Conservation (phyloP, 164 flowering plant genomes). For the Kingdonia uniflora region DNA sequence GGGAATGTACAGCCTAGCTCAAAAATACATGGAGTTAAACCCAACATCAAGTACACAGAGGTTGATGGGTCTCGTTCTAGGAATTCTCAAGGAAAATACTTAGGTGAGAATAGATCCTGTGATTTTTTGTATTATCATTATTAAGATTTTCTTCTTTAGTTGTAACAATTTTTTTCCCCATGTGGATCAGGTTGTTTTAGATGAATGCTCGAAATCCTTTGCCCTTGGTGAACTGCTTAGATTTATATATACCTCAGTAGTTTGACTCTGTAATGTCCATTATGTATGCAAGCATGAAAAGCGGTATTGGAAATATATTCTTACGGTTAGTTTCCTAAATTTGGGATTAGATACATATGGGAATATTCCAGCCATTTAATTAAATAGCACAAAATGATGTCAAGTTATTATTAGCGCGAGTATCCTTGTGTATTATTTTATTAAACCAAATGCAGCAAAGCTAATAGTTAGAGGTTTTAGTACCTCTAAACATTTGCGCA, state of each 20-base stretch:
- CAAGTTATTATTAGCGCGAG: no score
- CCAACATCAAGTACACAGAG: constrained; percentile 41
- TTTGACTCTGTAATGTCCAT: not conserved
- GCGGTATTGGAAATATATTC: not conserved
- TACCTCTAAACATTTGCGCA: no score
- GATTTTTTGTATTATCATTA: not conserved
- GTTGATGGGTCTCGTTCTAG: constrained; percentile 56
- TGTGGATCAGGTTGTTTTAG: constrained; percentile 67
- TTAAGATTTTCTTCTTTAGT: not conserved
- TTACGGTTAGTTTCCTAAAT: no score
- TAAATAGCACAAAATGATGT: no score
- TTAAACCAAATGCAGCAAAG: no score
- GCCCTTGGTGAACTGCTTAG: constrained; percentile 49
- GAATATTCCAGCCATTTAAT: no score
- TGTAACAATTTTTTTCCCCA: not conserved
- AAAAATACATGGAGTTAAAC: constrained; percentile 80
- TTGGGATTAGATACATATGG: no score
- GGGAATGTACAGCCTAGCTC: constrained; percentile 73
- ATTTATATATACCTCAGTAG: not conserved
- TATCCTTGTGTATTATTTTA: no score
- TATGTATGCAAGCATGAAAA: not conserved
- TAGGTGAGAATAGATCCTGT: constrained; percentile 44
- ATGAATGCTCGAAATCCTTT: constrained; percentile 2
- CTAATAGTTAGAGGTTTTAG: no score
- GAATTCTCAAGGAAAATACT: constrained; percentile 83